A percentile compares a stretch with the other conserved stretches of the same genome.
Conservation (phyloP, 2,329 filamentous ascomycete genomes). For the Penicillium sp. region DNA sequence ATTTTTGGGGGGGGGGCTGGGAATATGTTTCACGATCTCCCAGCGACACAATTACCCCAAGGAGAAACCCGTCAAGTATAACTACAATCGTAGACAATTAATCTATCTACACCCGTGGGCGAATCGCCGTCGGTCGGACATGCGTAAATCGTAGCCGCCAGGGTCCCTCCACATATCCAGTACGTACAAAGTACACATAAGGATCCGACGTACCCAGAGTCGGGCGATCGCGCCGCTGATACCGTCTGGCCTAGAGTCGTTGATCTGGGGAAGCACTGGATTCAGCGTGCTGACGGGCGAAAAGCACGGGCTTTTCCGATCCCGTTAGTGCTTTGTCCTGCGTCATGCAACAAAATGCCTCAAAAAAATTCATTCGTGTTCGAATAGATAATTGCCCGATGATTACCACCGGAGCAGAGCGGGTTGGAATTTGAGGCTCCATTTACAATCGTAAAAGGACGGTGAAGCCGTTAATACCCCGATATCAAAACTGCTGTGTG, state of each 20-base stretch:
- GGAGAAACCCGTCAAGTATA: neutral
- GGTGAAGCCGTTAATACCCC: neutral
- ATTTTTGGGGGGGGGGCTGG: neutral
- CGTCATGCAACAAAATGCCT: slow-evolving; percentile 20
- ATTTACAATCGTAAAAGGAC: neutral
- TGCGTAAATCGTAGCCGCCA: neutral
- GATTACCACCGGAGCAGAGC: neutral
- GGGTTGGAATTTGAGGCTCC: neutral
- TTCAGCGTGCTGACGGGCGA: neutral
- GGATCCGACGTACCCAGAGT: neutral
- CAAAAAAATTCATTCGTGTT: slow-evolving; percentile 6
- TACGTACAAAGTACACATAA: too few relatives aligned
- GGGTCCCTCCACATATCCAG: too few relatives aligned
- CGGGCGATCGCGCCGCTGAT: slow-evolving; percentile 23
- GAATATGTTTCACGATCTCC: neutral
- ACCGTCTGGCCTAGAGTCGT: slow-evolving; percentile 6
- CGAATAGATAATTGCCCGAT: neutral
- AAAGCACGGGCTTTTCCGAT: slow-evolving; percentile 4
- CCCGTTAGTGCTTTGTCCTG: neutral
- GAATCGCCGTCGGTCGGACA: neutral
- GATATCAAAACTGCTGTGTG: slow-evolving; percentile 6
- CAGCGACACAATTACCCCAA: neutral
- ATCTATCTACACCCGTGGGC: neutral
- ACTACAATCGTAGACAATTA: neutral
- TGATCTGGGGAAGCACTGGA: slow-evolving; percentile 10